phyloP scores from a whole-genome alignment of 306 rosid species.

The Bauhinia variegata region DNA sequence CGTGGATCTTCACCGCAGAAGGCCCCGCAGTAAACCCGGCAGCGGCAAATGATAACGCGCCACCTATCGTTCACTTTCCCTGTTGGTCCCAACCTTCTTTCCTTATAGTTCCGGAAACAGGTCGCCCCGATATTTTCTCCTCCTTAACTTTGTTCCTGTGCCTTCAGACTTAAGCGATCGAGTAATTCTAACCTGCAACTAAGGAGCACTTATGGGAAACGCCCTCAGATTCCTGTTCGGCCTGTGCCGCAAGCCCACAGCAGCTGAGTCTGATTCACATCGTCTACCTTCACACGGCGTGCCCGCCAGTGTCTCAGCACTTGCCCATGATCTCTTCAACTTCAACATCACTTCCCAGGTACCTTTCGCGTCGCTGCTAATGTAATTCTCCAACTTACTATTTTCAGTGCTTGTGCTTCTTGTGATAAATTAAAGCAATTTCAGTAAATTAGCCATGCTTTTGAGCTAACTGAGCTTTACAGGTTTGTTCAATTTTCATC shows the following conservation, averaged over 20 bases:
- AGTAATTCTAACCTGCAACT: neutral
- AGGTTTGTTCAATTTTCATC: neutral
- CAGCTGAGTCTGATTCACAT: conserved; percentile 50
- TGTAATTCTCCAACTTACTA: too few relatives aligned
- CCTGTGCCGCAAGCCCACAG: conserved; percentile 53
- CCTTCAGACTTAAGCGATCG: too few relatives aligned
- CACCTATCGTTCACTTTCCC: too few relatives aligned
- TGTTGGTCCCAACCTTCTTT: too few relatives aligned
- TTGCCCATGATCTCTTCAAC: conserved; percentile 73
- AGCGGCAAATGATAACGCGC: too few relatives aligned
- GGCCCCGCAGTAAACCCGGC: too few relatives aligned
- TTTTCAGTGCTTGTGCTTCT: too few relatives aligned
- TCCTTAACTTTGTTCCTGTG: too few relatives aligned
- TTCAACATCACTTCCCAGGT: conserved; percentile 89
- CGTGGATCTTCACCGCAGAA: too few relatives aligned
- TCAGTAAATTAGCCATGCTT: neutral
- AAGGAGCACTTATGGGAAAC: conserved; percentile 58
- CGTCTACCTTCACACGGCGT: conserved; percentile 64
- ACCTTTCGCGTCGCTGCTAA: neutral
- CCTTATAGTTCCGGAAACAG: too few relatives aligned
- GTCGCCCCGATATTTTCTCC: too few relatives aligned
- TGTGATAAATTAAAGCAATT: too few relatives aligned
- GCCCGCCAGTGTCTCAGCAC: conserved; percentile 70
- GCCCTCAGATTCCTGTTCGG: conserved; percentile 56
- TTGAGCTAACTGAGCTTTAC: neutral